phyloP scores from a whole-genome alignment of 768 basidiomycete genomes.

The Amanita phalloides region DNA sequence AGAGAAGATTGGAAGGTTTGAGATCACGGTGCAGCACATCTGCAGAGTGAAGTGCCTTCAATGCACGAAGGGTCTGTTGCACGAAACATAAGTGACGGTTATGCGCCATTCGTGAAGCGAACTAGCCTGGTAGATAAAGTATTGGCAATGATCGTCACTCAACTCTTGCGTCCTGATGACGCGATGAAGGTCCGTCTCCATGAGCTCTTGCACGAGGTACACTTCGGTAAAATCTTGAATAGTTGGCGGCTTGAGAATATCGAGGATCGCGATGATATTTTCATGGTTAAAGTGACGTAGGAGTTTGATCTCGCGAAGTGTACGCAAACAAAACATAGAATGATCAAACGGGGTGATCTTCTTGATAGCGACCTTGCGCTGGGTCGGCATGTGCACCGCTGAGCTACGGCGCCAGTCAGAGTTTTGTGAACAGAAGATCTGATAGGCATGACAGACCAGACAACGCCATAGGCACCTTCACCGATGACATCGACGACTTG shows the following conservation, averaged over 20 bases:
- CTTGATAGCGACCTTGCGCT: slow-evolving; percentile 88
- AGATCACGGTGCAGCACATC: slow-evolving; percentile 71
- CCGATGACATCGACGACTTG: slow-evolving; percentile 65
- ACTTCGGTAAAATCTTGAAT: slow-evolving; percentile 79
- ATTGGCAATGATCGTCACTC: slow-evolving; percentile 80
- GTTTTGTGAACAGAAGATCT: not conserved
- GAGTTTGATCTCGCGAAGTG: slow-evolving; percentile 87
- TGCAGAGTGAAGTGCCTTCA: slow-evolving; percentile 85
- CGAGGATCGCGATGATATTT: slow-evolving; percentile 88
- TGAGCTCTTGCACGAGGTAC: slow-evolving; percentile 79
- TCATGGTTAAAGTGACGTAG: slow-evolving; percentile 70
- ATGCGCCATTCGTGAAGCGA: slow-evolving; percentile 26
- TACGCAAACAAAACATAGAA: slow-evolving; percentile 82
- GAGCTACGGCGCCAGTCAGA: slow-evolving; percentile 31
- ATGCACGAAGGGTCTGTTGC: slow-evolving; percentile 75
- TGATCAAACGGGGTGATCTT: slow-evolving; percentile 94
- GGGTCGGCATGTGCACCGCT: slow-evolving; percentile 73
- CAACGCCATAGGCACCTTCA: slow-evolving; percentile 86
- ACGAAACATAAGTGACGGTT: slow-evolving; percentile 6
- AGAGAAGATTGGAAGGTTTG: slow-evolving; percentile 80
- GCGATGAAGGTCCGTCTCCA: slow-evolving; percentile 87
- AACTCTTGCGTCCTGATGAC: slow-evolving; percentile 86
- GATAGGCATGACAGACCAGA: slow-evolving; percentile 18
- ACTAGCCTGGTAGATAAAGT: slow-evolving; percentile 23
- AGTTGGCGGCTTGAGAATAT: slow-evolving; percentile 75